Conservation (phyloP, 495 filamentous ascomycete species). For the Trichoderma erinaceum region DNA sequence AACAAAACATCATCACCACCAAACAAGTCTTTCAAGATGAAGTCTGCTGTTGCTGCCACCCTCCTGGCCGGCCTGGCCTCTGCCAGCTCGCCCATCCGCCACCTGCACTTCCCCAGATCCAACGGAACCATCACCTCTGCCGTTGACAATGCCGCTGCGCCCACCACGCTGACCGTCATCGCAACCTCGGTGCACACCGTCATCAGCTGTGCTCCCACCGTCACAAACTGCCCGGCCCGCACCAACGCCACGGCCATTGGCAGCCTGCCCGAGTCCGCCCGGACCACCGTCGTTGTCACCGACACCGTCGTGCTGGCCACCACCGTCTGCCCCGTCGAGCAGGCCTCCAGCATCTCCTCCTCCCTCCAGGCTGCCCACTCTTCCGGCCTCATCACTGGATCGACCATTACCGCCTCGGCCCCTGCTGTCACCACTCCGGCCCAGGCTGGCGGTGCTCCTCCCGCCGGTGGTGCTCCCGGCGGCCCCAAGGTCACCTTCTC, state of each 20-base stretch:
- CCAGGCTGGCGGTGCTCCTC: background rate
- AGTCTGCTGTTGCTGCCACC: constrained; percentile 36
- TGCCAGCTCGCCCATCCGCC: constrained; percentile 35
- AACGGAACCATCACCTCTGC: constrained; percentile 6
- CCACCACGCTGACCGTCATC: constrained; percentile 45
- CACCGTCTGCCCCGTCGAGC: constrained; percentile 42
- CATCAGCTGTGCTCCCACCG: constrained; percentile 54
- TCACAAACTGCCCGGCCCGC: constrained; percentile 58
- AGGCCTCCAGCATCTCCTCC: constrained; percentile 23
- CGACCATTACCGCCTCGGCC: background rate
- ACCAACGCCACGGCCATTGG: constrained; percentile 32
- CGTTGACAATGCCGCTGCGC: constrained; percentile 19
- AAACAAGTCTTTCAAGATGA: constrained; percentile 36
- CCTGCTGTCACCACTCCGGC: background rate
- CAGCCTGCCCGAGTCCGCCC: constrained; percentile 26
- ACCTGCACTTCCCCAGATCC: constrained; percentile 27
- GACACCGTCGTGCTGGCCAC: constrained; percentile 39
- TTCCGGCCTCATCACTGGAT: constrained; percentile 10
- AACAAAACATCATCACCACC: constrained; percentile 20
- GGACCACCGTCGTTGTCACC: constrained; percentile 35
- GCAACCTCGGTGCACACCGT: constrained; percentile 51
- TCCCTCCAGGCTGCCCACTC: constrained; percentile 14
- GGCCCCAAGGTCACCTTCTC: background rate
- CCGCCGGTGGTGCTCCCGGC: background rate
- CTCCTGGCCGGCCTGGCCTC: constrained; percentile 40